Evolutionary conservation across 495 filamentous ascomycete species (phyloP), one percentile per base, ranked within the genome.

Genomic region (Aspergillus leporis): DNA sequence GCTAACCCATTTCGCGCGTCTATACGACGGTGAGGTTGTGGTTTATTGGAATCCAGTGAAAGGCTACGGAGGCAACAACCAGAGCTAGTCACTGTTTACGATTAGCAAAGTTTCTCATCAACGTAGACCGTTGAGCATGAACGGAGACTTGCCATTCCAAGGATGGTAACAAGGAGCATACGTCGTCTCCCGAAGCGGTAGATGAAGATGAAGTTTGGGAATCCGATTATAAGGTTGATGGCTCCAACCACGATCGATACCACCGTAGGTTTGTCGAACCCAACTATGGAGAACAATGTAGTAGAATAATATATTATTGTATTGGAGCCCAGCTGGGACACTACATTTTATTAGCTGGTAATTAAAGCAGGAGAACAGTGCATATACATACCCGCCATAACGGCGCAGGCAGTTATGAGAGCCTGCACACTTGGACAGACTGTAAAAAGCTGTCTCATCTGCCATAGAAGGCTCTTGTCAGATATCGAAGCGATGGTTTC

Each of bases 191-290:
- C 78, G 38, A 81, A 67, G 16, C 65, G 62, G 57, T 83, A 79
- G 25, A 83, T 72, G 13, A 78, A 46, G 54, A 71, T 61, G 34
- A 83, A 62, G 56, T 81, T 83, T 45, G 80, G 68, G 49, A 72
- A 74, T 13, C 71, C 77, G 55, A 83, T 77, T 54, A 83, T 38
- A 61, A 82, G 82, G 61, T 83, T 83, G 3, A 78, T 81, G 5
- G 63, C 80, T 6, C 75, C 79, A 47, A 83, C 73, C 34, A 80
- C 73, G 13, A 74, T 72, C 12, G 74, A 74, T 3, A 83, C 80
- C 8, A 78, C 76, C 0, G 76, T 75, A 2, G 79, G 73, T 40
- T 81, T 78, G 28, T 66, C 60, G 59, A 83, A 82, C 13, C 81
- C 81, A 16, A 83, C 81, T 5, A 77, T 69, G 14, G 74, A 69